phyloP scores from a whole-genome alignment of 2,329 filamentous ascomycete species.

The Elsinoe batatas region DNA sequence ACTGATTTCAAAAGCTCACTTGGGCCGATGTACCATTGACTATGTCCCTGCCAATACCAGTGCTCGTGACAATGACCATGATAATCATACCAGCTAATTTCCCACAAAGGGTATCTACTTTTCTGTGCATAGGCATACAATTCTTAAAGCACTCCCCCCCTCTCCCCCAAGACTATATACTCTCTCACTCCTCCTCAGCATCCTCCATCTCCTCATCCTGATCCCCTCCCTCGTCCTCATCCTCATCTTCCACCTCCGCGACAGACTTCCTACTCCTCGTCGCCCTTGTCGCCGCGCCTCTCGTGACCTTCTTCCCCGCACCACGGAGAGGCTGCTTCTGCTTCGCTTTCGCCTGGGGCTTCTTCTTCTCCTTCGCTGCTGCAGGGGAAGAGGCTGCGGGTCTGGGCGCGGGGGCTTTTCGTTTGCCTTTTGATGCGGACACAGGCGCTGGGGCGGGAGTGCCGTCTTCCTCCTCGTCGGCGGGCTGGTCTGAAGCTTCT shows the following conservation, averaged over 20 bases:
- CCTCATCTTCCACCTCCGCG: slow-evolving; percentile 1
- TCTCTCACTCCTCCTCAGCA: not conserved
- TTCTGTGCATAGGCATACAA: not conserved
- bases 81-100: too few relatives aligned
- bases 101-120: slow-evolving; percentile 4
- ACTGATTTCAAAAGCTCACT: not conserved
- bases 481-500: slow-evolving; percentile 12
- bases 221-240: slow-evolving; percentile 11
- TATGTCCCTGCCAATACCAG: too few relatives aligned
- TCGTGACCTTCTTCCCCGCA: slow-evolving; percentile 2
- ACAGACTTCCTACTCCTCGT: not conserved
- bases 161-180: too few relatives aligned
- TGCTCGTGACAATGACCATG: not conserved
- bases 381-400: too few relatives aligned
- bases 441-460: not conserved
- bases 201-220: slow-evolving; percentile 13
- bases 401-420: too few relatives aligned
- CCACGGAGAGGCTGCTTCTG: not conserved
- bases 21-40: too few relatives aligned
- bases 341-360: not conserved
- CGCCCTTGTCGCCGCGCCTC: not conserved
- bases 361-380: not conserved
- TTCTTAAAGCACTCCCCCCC: not conserved
- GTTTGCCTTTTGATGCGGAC: too few relatives aligned
- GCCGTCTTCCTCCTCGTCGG: slow-evolving; percentile 16